Conservation (phyloP, 495 filamentous ascomycete genomes). For the Bacidia gigantensis region DNA sequence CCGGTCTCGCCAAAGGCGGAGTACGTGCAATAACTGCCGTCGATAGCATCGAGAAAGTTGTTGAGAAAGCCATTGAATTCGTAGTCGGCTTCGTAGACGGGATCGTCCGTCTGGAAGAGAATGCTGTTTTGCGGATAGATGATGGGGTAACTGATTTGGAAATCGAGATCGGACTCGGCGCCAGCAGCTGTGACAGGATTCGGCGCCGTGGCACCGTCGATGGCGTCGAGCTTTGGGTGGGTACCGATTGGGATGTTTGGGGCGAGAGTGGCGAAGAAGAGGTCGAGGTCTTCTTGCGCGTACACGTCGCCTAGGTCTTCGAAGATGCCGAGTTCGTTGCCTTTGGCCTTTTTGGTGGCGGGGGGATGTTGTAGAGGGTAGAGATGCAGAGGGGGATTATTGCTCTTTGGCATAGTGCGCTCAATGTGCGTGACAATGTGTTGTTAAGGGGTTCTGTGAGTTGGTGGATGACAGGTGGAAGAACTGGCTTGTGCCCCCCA, state of each 20-base stretch:
- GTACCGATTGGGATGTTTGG: slow-evolving; percentile 30
- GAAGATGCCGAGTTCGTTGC: slow-evolving; percentile 24
- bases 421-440: neutral
- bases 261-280: slow-evolving; percentile 41
- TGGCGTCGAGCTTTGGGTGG: slow-evolving; percentile 24
- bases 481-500: neutral
- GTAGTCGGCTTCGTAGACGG: slow-evolving; percentile 28
- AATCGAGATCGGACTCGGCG: slow-evolving; percentile 37
- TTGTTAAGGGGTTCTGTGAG: slow-evolving; percentile 2
- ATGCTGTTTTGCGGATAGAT: slow-evolving; percentile 47
- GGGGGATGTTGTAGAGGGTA: slow-evolving; percentile 14
- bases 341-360: slow-evolving; percentile 5
- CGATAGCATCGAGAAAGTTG: slow-evolving; percentile 46
- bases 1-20: slow-evolving; percentile 25
- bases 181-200: slow-evolving; percentile 14
- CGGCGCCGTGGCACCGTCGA: slow-evolving; percentile 32
- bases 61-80: slow-evolving; percentile 24
- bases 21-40: slow-evolving; percentile 43
- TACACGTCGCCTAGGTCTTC: slow-evolving; percentile 30
- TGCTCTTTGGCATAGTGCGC: slow-evolving; percentile 5
- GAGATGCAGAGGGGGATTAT: slow-evolving; percentile 11
- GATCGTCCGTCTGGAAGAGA: slow-evolving; percentile 48
- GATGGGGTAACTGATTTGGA: slow-evolving; percentile 36
- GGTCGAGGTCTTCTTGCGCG: slow-evolving; percentile 42
- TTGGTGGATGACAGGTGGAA: slow-evolving; percentile 4